These are phyloP conservation scores for Botrytis pseudocinerea DNA, from an alignment of 2,329 filamentous ascomycete genomes.

Conservation along the genomic window DNA sequence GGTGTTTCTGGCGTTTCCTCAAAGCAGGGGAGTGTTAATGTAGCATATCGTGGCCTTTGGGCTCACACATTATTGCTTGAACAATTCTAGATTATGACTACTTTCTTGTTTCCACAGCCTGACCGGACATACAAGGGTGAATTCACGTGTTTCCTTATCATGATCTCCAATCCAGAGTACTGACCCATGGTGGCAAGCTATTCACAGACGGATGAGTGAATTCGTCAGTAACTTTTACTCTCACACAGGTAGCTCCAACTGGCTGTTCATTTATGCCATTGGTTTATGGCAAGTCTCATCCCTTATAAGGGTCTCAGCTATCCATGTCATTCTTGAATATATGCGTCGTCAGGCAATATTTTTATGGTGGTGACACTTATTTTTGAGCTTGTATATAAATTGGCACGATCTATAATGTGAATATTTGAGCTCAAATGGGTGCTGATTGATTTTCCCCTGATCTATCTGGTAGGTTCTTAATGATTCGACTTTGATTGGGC, in stretches of 20 bases:
- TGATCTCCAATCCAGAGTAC: neutral
- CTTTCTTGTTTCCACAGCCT: neutral
- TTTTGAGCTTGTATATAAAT: neutral
- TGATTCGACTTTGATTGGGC: neutral
- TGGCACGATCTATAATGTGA: neutral
- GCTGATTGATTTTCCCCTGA: neutral
- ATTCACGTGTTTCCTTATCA: neutral
- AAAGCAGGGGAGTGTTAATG: neutral
- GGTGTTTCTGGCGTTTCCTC: slow-evolving; percentile 21
- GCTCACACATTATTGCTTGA: slow-evolving; percentile 1
- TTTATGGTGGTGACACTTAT: neutral
- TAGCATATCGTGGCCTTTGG: slow-evolving; percentile 7
- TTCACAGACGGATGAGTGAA: neutral
- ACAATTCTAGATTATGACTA: slow-evolving; percentile 1
- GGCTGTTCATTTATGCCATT: neutral
- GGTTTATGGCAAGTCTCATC: neutral
- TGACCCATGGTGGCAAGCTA: neutral
- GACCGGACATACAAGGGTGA: neutral
- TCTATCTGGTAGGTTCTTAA: neutral
- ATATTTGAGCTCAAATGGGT: neutral
- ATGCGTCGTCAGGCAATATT: no score
- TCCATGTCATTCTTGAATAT: neutral
- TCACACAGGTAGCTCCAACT: neutral
- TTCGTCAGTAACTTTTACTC: neutral
- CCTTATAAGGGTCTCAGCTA: neutral